These are phyloP conservation scores for Clarireedia sp. DNA, from an alignment of 2,329 filamentous ascomycete species.

Conservation along the genomic window DNA sequence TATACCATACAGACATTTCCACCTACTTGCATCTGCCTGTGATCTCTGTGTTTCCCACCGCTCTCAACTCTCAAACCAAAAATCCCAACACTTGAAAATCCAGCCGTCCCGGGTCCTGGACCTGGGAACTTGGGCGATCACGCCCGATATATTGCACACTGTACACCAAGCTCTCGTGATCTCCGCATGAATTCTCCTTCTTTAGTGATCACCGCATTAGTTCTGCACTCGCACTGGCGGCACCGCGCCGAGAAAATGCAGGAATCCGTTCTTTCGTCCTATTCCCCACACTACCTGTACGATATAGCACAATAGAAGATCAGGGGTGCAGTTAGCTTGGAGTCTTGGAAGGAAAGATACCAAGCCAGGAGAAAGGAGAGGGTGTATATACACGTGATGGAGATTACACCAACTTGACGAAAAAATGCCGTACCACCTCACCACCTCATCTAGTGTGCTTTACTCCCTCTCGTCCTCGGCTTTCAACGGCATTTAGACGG, in stretches of 20 bases:
- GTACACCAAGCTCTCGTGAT: constrained; percentile 1
- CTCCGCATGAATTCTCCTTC: constrained; percentile 4
- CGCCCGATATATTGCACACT: too few species aligned
- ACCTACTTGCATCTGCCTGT: neutral
- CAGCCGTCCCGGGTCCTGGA: too few species aligned
- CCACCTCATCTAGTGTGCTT: neutral
- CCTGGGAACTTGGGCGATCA: too few species aligned
- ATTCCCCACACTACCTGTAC: too few species aligned
- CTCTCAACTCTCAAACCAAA: too few species aligned
- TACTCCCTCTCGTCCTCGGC: constrained; percentile 3
- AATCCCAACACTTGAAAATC: neutral
- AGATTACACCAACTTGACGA: neutral
- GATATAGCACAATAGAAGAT: too few species aligned
- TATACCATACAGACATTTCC: neutral
- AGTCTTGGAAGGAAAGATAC: neutral
- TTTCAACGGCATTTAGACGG: constrained; percentile 6
- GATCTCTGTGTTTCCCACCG: too few species aligned
- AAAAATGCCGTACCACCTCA: neutral
- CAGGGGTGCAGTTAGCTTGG: neutral
- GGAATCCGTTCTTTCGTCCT: too few species aligned
- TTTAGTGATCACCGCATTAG: neutral
- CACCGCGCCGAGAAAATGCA: too few species aligned
- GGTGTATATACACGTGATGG: constrained; percentile 1
- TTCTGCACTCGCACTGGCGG: neutral
- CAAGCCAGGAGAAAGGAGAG: neutral